Evolutionary conservation across 1,284 basidiomycete species (phyloP), one percentile per base, ranked within the genome.

Genomic region (Ustilago tritici): DNA sequence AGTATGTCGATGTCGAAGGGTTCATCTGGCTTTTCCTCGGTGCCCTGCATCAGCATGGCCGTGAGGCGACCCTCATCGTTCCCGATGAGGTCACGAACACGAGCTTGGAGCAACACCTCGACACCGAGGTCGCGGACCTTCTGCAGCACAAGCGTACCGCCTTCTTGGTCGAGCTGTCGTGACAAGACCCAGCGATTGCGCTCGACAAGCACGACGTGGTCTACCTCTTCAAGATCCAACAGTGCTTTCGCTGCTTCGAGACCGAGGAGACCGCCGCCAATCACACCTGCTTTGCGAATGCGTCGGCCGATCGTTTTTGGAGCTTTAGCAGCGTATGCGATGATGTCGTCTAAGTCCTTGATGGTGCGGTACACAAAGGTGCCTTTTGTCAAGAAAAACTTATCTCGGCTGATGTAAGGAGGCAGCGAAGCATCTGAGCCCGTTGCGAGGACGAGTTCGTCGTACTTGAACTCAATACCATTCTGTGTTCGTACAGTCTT

Each of bases 341-440:
- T 79, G 47, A 82, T 84, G 28, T 69, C 68, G 50, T 84, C 76
- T 6, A 84, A 63, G 50, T 84, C 82, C 38, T 80, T 87, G 65
- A 93, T 90, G 72, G 90, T 92, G 46, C 92, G 90, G 82, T 93
- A 93, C 0, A 92, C 91, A 64, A 93, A 93, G 2, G 92, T 87
- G 6, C 92, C 88, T 89, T 80, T 87, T 81, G 80, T 88, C 12
- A 82, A 86, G n/a, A 82, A 86, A 49, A 87, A 87, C 14, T 87
- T 81, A 7, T 89, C 86, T 0, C 87, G 83, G 5, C 89, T 87
- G 41, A 90, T 87, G 79, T 92, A 92, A 0, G 90, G 87, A 0
- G 92, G 92, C n/a, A 93, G 87, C 1, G 89, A 88, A 0, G 92
- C 92, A 35, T 89, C 88, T 0, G 92, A 92, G 2, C 92, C 92